Base-by-base conservation (phyloP, 768 basidiomycete genomes). In the Lactarius hengduanensis region DNA sequence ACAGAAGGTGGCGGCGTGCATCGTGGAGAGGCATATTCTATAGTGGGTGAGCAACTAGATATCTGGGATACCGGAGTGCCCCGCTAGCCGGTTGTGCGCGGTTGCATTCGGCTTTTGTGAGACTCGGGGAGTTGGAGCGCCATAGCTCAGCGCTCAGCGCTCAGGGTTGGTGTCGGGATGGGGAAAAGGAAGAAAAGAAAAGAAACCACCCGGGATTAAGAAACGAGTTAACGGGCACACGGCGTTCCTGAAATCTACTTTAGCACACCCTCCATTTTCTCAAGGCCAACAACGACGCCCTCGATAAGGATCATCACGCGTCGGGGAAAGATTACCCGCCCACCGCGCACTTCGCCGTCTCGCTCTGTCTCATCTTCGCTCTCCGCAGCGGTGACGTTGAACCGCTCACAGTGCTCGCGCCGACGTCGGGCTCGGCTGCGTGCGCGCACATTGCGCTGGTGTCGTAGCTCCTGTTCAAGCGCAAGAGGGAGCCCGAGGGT, bases 401-500 rank as follows among this genome's bases (percentile, higher is more conserved):
- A 62, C 40, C 66, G 57, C 41, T 67, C 62, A 30, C 66, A 62
- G 20, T 67, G 57, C 70, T 70, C 11, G 62, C 70, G 28, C 63
- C 65, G 26, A 61, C 70, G 61, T 26, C 66, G 65, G 26, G 69
- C 64, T 0, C 75, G 71, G 34, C 67, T 71, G 61, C 72, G 71
- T 0, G 73, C 72, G 20, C 71, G 70, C 22, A 68, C 66, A 16
- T 68, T 57, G 53, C 73, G 67, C 54, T 83, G 81, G 47, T 86
- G 82, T 41, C 80, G 79, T 65, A 93, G 77, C 0, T 90, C 91
- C 53, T 78, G 80, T 73, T 94, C 92, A 20, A 94, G 80, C 0
- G 84, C 86, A 65, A 91, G 82, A 2, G 91, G 91, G 10, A 93
- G 81, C 57, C 81, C 84, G 63, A 94, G 82, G 4, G 90, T 88